Conservation (phyloP, 139 green algal species). For the Mesostigma viride region DNA sequence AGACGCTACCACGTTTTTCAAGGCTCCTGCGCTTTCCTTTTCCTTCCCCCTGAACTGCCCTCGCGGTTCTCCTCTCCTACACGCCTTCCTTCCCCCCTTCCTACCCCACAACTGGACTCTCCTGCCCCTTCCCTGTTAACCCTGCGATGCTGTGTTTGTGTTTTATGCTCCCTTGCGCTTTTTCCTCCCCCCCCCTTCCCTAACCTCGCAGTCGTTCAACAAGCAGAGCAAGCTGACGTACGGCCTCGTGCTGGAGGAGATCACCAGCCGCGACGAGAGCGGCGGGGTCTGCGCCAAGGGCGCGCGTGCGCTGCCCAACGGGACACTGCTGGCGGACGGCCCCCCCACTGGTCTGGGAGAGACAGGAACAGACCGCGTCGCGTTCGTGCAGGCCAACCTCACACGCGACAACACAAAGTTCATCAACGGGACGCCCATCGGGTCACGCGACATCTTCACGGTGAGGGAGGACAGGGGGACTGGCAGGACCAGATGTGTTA, state of each 20-base stretch:
- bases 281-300: conserved; percentile 30
- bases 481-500: conserved; percentile 23
- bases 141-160: no score
- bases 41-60: no score
- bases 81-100: no score
- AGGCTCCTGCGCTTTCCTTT: no score
- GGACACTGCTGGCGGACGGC: conserved; percentile 42
- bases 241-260: conserved; percentile 63
- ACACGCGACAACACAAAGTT: conserved; percentile 69
- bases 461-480: neutral
- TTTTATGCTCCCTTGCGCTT: no score
- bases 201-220: conserved; percentile 33
- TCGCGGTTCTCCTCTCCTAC: no score
- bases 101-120: no score
- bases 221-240: conserved; percentile 40
- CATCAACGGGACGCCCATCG: conserved; percentile 54
- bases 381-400: conserved; percentile 47
- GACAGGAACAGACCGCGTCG: conserved; percentile 59
- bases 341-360: conserved; percentile 73
- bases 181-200: no score
- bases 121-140: no score
- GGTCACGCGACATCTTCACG: conserved; percentile 51
- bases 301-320: conserved; percentile 16
- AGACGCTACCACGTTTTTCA: no score
- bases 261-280: conserved; percentile 61